phyloP scores from a whole-genome alignment of 495 filamentous ascomycete species.

The Xylaria venustula region DNA sequence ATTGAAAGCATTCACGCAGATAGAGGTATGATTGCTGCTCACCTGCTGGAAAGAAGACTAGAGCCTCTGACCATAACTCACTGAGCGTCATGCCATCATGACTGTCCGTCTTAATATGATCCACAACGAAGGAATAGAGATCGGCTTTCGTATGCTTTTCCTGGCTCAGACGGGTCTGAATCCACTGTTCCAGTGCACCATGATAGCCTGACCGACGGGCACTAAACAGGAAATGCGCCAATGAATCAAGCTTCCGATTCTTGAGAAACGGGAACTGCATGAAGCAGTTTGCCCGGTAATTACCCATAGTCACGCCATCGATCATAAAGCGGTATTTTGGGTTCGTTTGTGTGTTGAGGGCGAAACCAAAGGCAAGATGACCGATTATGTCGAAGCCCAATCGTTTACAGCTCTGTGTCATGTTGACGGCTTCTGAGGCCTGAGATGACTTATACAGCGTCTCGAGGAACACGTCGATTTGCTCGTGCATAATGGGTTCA shows the following conservation, averaged over 20 bases:
- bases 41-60: constrained; percentile 23
- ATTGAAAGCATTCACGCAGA: background rate
- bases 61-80: constrained; percentile 5
- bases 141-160: constrained; percentile 11
- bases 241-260: background rate
- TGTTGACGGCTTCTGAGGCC: constrained; percentile 4
- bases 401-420: background rate
- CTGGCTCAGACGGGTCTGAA: no score
- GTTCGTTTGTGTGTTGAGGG: constrained; percentile 7
- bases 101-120: constrained; percentile 20
- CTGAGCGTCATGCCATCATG: background rate
- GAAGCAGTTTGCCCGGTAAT: background rate
- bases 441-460: constrained; percentile 22
- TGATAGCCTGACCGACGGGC: constrained; percentile 1
- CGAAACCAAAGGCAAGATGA: constrained; percentile 8
- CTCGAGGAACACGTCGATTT: constrained; percentile 10
- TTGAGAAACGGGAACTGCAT: background rate
- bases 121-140: constrained; percentile 33
- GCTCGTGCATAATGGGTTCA: constrained; percentile 10
- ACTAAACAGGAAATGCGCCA: no score
- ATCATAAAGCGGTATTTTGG: background rate
- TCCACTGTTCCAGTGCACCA: no score
- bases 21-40: background rate
- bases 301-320: background rate
- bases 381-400: constrained; percentile 14